Evolutionary conservation across 345 rosid genomes (phyloP).

Genomic region (Gossypioides kirkii): DNA sequence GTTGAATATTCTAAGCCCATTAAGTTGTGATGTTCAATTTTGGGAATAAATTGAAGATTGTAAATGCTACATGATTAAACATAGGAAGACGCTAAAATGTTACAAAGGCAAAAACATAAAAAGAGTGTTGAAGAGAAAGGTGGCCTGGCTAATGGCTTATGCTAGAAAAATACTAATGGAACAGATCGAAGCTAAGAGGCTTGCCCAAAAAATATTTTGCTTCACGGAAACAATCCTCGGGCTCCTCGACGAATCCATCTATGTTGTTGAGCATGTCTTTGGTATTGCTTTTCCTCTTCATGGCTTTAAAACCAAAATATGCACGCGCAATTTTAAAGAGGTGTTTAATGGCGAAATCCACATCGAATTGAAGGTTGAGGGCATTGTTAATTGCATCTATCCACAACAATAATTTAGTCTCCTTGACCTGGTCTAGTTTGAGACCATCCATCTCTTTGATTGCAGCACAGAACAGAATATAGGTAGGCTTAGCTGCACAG

Average conservation of each 20-base stretch:
- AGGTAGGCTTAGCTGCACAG: neutral
- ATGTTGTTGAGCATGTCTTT: neutral
- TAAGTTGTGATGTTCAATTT: neutral
- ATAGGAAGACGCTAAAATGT: no score
- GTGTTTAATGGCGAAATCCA: neutral
- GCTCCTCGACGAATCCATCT: neutral
- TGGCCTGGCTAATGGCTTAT: no score
- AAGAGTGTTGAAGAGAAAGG: no score
- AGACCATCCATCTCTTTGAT: no score
- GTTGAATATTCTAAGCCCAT: neutral
- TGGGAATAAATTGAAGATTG: no score
- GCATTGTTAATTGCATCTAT: neutral
- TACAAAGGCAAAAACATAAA: no score
- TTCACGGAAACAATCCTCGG: neutral
- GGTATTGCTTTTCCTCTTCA: neutral
- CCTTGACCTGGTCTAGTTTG: neutral
- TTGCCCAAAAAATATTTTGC: no score
- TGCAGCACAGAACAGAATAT: no score
- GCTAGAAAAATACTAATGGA: neutral
- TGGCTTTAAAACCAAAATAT: neutral
- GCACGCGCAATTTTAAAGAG: neutral
- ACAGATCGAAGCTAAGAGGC: neutral
- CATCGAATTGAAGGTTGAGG: neutral
- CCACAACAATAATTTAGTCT: neutral
- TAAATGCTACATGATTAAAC: no score